phyloP scores from a whole-genome alignment of 768 basidiomycete species.

The Coprinopsis marcescibilis region DNA sequence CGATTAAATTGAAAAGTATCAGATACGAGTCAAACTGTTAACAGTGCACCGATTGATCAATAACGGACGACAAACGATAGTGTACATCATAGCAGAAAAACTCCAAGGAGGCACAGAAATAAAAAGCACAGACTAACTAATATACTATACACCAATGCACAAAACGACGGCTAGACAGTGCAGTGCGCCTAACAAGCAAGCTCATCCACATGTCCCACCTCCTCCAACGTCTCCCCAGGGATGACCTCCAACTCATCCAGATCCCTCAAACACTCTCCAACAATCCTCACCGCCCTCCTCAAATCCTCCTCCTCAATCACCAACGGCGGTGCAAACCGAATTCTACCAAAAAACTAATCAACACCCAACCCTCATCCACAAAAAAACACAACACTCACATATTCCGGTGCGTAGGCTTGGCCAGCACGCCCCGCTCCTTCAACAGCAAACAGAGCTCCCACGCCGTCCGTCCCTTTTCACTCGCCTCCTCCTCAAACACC shows the following conservation, averaged over 20 bases:
- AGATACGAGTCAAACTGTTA: no score
- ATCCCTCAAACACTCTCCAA: slow-evolving; percentile 72
- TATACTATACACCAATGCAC: no score
- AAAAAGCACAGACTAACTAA: no score
- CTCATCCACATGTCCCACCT: slow-evolving; percentile 8
- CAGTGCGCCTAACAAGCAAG: background rate
- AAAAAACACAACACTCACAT: slow-evolving; percentile 51
- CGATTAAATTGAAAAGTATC: no score
- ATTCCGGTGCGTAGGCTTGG: slow-evolving; percentile 94
- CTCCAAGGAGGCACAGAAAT: no score
- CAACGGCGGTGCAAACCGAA: slow-evolving; percentile 94
- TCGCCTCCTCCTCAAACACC: slow-evolving; percentile 83
- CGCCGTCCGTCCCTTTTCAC: slow-evolving; percentile 72
- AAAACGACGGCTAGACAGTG: no score
- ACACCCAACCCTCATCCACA: background rate
- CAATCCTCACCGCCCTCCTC: slow-evolving; percentile 64
- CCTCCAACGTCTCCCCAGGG: slow-evolving; percentile 14
- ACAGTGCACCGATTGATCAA: no score
- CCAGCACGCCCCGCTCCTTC: slow-evolving; percentile 87
- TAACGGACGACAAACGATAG: no score
- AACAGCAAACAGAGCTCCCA: slow-evolving; percentile 95
- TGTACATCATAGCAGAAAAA: no score
- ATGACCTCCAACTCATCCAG: slow-evolving; percentile 50
- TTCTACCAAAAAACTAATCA: slow-evolving; percentile 38
- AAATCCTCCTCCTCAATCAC: slow-evolving; percentile 90